A percentile compares a stretch with the other conserved stretches of the same genome.
phyloP scores from a whole-genome alignment of 179 eudicot species.

The Gypsophila paniculata region DNA sequence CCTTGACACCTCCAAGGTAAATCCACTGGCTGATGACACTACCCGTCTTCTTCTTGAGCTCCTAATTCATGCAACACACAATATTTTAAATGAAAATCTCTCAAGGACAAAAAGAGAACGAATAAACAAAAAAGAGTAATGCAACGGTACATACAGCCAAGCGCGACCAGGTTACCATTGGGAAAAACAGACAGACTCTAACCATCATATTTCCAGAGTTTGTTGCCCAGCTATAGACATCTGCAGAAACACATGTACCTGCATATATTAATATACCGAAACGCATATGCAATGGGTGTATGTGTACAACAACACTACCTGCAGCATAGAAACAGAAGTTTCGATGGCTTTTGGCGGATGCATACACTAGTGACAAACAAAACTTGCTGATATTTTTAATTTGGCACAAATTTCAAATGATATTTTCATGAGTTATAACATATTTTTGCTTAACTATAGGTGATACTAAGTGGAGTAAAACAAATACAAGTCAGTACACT shows the following conservation, averaged over 20 bases:
- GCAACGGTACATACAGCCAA: conserved; percentile 46
- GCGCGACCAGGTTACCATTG: conserved; percentile 78
- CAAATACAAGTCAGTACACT: conserved; percentile 3
- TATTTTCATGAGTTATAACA: not conserved
- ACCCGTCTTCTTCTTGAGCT: conserved; percentile 51
- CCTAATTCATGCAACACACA: conserved; percentile 32
- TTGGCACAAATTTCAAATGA: not conserved
- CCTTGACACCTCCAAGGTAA: conserved; percentile 88
- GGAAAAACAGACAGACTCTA: conserved; percentile 83
- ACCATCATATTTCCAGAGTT: conserved; percentile 65
- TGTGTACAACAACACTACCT: too few species aligned
- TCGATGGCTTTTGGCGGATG: too few species aligned
- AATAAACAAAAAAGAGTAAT: not conserved
- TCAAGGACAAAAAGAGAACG: conserved; percentile 3
- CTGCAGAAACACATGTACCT: conserved; percentile 40
- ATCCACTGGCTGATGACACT: conserved; percentile 68
- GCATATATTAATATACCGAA: not conserved
- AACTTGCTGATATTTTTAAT: too few species aligned
- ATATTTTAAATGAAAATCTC: not conserved
- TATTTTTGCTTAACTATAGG: not conserved
- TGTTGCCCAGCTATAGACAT: conserved; percentile 83
- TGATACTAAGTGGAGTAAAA: not conserved
- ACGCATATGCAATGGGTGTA: too few species aligned
- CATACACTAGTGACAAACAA: not conserved
- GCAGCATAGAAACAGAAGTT: too few species aligned